Conservation (phyloP, 495 filamentous ascomycete species). For the Margaritispora aquatica region DNA sequence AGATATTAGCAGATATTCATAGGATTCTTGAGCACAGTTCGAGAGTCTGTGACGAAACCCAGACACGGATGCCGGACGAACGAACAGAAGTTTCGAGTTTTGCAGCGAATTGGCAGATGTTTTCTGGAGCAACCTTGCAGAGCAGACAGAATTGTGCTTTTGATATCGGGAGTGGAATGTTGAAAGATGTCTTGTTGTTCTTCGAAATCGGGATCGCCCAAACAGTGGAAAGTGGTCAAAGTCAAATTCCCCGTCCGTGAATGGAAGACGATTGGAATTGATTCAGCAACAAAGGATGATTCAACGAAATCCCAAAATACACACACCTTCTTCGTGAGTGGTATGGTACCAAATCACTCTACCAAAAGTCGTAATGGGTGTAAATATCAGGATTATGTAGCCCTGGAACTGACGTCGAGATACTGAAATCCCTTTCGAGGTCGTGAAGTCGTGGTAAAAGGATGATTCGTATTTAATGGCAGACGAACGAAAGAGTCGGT, state of each 20-base stretch:
- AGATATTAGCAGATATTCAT: constrained; percentile 5
- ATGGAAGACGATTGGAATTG: background rate
- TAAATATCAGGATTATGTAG: constrained; percentile 16
- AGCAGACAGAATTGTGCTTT: background rate
- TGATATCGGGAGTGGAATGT: too few relatives aligned
- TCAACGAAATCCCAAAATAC: background rate
- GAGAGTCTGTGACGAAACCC: constrained; percentile 8
- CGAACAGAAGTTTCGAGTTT: background rate
- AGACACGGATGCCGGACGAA: background rate
- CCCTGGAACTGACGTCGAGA: constrained; percentile 13
- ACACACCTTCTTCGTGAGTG: constrained; percentile 13
- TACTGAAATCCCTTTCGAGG: background rate
- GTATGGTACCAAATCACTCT: background rate
- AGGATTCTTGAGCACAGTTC: background rate
- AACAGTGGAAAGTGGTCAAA: background rate
- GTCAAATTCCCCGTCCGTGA: background rate
- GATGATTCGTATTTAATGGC: background rate
- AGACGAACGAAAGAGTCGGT: background rate
- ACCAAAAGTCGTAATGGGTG: background rate
- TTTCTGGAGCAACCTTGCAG: too few relatives aligned
- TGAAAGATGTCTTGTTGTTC: background rate
- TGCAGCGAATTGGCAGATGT: too few relatives aligned
- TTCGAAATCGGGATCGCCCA: background rate
- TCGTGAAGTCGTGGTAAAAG: background rate
- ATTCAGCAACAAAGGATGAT: background rate